Base-by-base conservation (phyloP, 441 rosid genomes). In the Capsella rubella region DNA sequence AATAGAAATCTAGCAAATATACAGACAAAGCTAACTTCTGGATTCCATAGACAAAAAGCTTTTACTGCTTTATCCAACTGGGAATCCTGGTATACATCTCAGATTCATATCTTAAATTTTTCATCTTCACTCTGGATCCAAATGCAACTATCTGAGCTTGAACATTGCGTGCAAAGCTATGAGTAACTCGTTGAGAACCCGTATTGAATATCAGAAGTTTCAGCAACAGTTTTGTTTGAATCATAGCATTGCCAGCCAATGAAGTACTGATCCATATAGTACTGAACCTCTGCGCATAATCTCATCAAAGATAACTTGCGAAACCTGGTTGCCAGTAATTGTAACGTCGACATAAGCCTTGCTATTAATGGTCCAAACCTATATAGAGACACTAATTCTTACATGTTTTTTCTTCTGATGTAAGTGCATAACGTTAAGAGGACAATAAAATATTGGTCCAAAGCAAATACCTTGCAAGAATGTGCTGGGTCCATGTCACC, bases 401-500 rank as follows among this genome's bases (percentile, higher is more conserved):
- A 25, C 4, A 4, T 7, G 2, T 8, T 35, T 15, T 13, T 39
- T 52, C 8, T 54, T 21, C 45, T 52, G 53, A 40, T 52, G 45
- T 59, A 49, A n/a, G 21, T 8, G 27, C 68, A 71, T 71, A 51
- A n/a, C 12, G n/a, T 32, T 63, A 34, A 14, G 40, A 47, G 57
- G 32, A 64, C 12, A 21, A 64, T 13, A 28, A 47, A 35, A 56
- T 47, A 16, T 57, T 50, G 60, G 6, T 57, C 28, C 16, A 12
- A 31, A 67, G 47, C 18, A 59, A 15, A 52, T 75, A 75, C 75
- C 71, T 63, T 69, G 61, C 4, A 46, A 6, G 54, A 61, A 34
- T 65, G 18, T 69, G 54, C 66, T 46, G 29, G 54, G 50, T 69
- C 65, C 58, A 52, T 62, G 64, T 70, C 52, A 37, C 49, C 67